Base-by-base conservation (phyloP, 306 rosid species). In the Citrullus amarus region DNA sequence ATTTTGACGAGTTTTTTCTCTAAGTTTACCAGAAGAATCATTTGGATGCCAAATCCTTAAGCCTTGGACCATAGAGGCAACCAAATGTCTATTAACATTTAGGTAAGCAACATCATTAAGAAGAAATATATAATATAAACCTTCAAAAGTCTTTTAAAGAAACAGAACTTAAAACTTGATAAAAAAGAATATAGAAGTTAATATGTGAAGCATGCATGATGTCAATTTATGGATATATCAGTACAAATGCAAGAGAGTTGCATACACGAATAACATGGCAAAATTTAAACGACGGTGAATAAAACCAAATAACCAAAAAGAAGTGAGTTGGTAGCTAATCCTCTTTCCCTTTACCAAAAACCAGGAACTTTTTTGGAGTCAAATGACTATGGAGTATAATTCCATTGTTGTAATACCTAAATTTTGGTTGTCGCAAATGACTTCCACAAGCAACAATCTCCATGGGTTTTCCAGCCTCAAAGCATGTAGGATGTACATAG, bases 381-480 rank as follows among this genome's bases (percentile, higher is more conserved):
- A 75, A 51, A 36, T 34, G 36, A 72, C 14, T 34, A 51, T 51
- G 44, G 50, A 59, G 78, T 51, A 54, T 69, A 73, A 20, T 46
- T 41, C 34, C n/a, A 68, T 41, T 41, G 6, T 48, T 48, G 22
- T 71, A 88, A 50, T 79, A 96, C 99, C 93, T 92, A 89, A 92
- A 85, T 82, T 96, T 96, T 38, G 96, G 89, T 79, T 91, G 97
- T 80, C 81, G 80, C 84, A 96, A 85, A 87, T 92, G 89, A 84
- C 96, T 90, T 76, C 98, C 99, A 86, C 99, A 96, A 56, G 91
- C 99, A 41, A 90, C 86, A 86, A 96, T 89, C 79, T 96, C 97
- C 97, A 96, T 86, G 53, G 99, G 93, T 81, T 91, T 92, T 48
- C 99, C 99, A 63, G 98, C 99, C 86, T 96, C 99, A 76, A 96